phyloP scores from a whole-genome alignment of 2,329 filamentous ascomycete genomes.

The Stromatinia cepivora region DNA sequence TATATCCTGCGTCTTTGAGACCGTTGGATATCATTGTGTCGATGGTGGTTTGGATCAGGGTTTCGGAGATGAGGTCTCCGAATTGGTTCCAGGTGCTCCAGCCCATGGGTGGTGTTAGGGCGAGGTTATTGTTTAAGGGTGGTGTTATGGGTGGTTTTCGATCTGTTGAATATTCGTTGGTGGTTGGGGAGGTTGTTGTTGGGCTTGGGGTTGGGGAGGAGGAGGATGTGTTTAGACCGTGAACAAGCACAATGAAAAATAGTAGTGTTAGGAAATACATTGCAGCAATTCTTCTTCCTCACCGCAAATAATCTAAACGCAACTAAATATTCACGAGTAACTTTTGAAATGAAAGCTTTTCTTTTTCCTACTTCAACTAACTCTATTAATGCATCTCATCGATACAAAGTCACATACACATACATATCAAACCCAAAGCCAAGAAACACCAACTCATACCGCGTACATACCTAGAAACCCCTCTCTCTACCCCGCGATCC shows the following conservation, averaged over 20 bases:
- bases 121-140: conserved; percentile 42
- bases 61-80: conserved; percentile 48
- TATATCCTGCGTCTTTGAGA: neutral
- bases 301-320: neutral
- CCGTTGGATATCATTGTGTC: neutral
- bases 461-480: too few relatives aligned
- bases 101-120: conserved; percentile 48
- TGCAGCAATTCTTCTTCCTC: neutral
- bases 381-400: neutral
- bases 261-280: neutral
- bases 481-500: neutral
- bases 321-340: neutral
- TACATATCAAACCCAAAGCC: neutral
- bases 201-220: too few relatives aligned
- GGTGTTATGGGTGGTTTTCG: neutral
- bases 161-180: neutral
- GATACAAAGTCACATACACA: neutral
- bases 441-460: neutral
- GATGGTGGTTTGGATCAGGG: neutral
- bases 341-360: too few relatives aligned
- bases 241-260: neutral
- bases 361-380: neutral
- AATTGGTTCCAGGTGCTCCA: conserved; percentile 57
- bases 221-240: neutral
- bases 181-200: neutral